Percentiles rank a stretch among this genome's conserved stretches.
Evolutionary conservation across 805 yeast species (phyloP).

Genomic region (Metschnikowia lunata): DNA sequence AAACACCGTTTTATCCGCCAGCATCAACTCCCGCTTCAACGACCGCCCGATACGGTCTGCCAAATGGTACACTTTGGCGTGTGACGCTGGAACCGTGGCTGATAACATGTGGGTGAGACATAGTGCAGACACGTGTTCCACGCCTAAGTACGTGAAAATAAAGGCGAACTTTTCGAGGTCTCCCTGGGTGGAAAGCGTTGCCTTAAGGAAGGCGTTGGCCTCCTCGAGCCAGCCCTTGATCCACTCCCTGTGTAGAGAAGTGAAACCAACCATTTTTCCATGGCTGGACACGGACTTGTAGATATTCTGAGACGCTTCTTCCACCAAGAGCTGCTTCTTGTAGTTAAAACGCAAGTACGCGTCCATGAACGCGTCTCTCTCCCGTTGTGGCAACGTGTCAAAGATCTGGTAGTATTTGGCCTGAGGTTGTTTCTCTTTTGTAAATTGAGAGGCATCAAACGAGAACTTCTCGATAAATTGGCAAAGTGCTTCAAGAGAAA

Average conservation of each 20-base stretch:
- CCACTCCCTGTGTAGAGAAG: constrained; percentile 7
- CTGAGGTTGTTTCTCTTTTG: background rate
- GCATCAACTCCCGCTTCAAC: constrained; percentile 1
- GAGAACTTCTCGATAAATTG: constrained; percentile 19
- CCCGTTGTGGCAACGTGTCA: constrained; percentile 14
- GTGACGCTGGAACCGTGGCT: constrained; percentile 16
- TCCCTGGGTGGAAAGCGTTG: constrained; percentile 2
- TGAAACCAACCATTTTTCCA: constrained; percentile 3
- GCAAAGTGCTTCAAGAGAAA: constrained; percentile 22
- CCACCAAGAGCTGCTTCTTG: constrained; percentile 28
- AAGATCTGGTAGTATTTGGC: constrained; percentile 18
- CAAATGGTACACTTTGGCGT: constrained; percentile 17
- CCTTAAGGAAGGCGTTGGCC: constrained; percentile 1
- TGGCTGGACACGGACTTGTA: constrained; percentile 2
- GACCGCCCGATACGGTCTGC: constrained; percentile 6
- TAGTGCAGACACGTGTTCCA: constrained; percentile 14
- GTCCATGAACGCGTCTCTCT: constrained; percentile 20
- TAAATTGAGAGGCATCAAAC: constrained; percentile 12
- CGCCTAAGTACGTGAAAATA: constrained; percentile 16
- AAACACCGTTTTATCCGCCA: background rate
- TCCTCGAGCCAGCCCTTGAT: constrained; percentile 4
- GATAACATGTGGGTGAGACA: constrained; percentile 19
- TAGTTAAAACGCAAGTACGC: constrained; percentile 23
- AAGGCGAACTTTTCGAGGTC: constrained; percentile 10
- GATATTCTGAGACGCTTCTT: constrained; percentile 16